phyloP scores from a whole-genome alignment of 148 eudicot genomes.

The Camellia sinensis region DNA sequence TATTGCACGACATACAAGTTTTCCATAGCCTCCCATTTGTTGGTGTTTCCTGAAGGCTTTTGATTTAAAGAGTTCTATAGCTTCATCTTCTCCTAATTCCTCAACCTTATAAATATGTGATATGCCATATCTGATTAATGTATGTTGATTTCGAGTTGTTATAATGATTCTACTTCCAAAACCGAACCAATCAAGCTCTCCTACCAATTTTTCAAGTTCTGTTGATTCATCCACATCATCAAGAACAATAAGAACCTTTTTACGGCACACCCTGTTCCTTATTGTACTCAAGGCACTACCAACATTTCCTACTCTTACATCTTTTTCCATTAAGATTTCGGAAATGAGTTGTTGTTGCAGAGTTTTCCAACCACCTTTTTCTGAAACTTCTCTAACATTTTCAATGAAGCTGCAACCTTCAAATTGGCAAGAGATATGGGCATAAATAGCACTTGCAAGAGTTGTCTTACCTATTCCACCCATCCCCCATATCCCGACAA shows the following conservation, averaged over 20 bases:
- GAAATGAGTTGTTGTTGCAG: constrained; percentile 7
- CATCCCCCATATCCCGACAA: constrained; percentile 13
- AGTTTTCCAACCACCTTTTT: not conserved
- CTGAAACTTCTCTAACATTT: constrained; percentile 6
- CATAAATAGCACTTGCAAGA: constrained; percentile 9
- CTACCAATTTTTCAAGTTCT: constrained; percentile 5
- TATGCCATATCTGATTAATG: not conserved
- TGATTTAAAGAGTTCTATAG: constrained; percentile 5
- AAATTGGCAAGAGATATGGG: not conserved
- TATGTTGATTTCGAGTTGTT: constrained; percentile 17
- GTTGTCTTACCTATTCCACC: constrained; percentile 15
- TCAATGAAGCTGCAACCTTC: constrained; percentile 4
- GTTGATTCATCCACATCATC: constrained; percentile 14
- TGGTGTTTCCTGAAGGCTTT: constrained; percentile 8
- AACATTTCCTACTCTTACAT: not conserved
- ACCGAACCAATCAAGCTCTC: constrained; percentile 16
- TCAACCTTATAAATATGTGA: constrained; percentile 1
- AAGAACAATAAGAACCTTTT: constrained; percentile 17
- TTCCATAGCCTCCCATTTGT: not conserved
- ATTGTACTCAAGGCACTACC: not conserved
- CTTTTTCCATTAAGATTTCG: not conserved
- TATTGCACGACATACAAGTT: not conserved
- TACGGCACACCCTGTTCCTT: not conserved
- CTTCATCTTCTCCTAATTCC: constrained; percentile 2
- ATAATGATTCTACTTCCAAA: constrained; percentile 21